Base-by-base conservation (phyloP, 768 basidiomycete species). In the Lactarius hengduanensis region DNA sequence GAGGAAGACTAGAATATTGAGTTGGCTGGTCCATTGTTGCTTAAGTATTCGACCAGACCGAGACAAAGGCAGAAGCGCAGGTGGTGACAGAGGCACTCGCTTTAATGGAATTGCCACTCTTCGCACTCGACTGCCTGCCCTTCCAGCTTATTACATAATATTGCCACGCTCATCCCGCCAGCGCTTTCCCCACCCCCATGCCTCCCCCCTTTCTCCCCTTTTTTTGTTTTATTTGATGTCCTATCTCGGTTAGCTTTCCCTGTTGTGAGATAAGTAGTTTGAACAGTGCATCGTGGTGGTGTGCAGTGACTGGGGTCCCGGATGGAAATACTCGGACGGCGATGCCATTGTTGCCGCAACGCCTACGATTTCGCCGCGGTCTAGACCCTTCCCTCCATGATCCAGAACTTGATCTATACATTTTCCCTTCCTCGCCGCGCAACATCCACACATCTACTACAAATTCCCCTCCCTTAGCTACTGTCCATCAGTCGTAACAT, bases 1-100 rank as follows among this genome's bases (percentile, higher is more conserved):
- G 62, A 63, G 70, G 70, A 18, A 61, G 60, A 38, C 65, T 60
- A 56, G 64, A 66, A 64, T 72, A 72, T 55, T 74, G 71, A 40
- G 59, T 56, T 53, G 72, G 64, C 68, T 71, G 72, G 68, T 74
- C 74, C 74, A 74, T 74, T 5, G n/a, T 18, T 38, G 47, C 57
- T 67, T 69, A 68, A 68, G 69, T 67, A 67, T 30, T n/a, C 20
- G 66, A 59, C 58, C 57, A 32, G 45, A 15, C 58, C 54, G 67
- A 57, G 57, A 34, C 34, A 45, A 59, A 57, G 41, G 20, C 38
- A 45, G 58, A 47, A 45, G 38, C 45, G n/a, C 45, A n/a, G 47
- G 47, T 41, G 43, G 50, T 53, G 50, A 53, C 40, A 62, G 66
- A 69, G 55, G 61, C 30, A 61, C 32, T 54, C 10, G 47, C 45